phyloP scores from a whole-genome alignment of 1,284 basidiomycete genomes.

The Golubevia sp. region DNA sequence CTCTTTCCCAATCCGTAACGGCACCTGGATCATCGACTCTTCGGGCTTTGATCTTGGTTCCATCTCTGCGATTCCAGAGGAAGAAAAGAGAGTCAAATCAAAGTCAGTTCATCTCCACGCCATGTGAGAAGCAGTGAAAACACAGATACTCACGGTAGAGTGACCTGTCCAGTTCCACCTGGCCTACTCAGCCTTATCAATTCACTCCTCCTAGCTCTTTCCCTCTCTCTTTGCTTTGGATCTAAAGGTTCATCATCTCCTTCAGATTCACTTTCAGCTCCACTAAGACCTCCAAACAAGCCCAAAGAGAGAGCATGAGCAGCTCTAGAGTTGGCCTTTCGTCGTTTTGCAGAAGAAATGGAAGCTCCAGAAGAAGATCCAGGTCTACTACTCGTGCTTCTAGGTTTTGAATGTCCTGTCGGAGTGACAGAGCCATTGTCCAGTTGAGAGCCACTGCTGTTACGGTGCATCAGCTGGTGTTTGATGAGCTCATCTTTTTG shows the following conservation, averaged over 20 bases:
- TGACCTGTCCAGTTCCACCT: slow-evolving; percentile 59
- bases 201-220: slow-evolving; percentile 38
- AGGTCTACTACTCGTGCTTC: not conserved
- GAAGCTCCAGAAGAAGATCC: not conserved
- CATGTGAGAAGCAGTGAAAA: too few relatives aligned
- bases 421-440: not conserved
- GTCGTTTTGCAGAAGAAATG: not conserved
- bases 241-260: slow-evolving; percentile 4
- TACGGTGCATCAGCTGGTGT: not conserved
- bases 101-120: too few relatives aligned
- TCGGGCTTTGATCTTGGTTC: slow-evolving; percentile 48
- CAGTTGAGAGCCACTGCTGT: not conserved
- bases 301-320: too few relatives aligned
- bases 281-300: not conserved
- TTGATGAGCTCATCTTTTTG: not conserved
- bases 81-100: not conserved
- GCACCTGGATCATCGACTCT: slow-evolving; percentile 35
- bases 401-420: not conserved
- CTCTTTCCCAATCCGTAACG: slow-evolving; percentile 4
- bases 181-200: slow-evolving; percentile 45
- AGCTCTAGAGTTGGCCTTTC: not conserved
- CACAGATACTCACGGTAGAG: slow-evolving; percentile 26
- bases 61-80: slow-evolving; percentile 16
- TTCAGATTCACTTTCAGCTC: slow-evolving; percentile 1
- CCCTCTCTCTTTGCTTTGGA: slow-evolving; percentile 8